Percentiles rank a stretch among this genome's conserved stretches.
phyloP scores from a whole-genome alignment of 177 flowering plant species.

The Vitis hybrid region DNA sequence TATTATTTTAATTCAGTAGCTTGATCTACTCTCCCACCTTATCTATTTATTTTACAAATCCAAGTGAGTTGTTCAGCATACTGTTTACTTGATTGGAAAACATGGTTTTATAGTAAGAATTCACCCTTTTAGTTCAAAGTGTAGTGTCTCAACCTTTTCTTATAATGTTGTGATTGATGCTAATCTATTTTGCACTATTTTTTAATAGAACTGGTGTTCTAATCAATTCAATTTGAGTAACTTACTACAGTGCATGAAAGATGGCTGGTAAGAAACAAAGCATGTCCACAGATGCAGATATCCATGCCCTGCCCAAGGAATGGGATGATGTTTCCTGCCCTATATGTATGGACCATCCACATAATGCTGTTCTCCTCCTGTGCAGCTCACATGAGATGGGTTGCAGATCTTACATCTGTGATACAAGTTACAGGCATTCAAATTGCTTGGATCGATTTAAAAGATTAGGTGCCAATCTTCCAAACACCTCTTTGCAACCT shows the following conservation, averaged over 20 bases:
- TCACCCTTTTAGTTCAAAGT: not conserved
- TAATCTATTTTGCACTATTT: not conserved
- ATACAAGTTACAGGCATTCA: slow-evolving; percentile 93
- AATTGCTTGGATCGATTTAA: slow-evolving; percentile 88
- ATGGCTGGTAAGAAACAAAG: slow-evolving; percentile 86
- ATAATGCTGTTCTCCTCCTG: slow-evolving; percentile 89
- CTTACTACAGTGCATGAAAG: slow-evolving; percentile 49
- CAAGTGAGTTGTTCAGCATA: too few species aligned
- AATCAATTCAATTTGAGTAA: slow-evolving; percentile 24
- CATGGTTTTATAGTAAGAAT: not conserved
- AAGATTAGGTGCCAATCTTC: slow-evolving; percentile 39
- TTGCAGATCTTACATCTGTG: slow-evolving; percentile 89
- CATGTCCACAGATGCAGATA: slow-evolving; percentile 50
- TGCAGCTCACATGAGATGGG: slow-evolving; percentile 90
- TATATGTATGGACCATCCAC: slow-evolving; percentile 99
- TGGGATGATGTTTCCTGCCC: slow-evolving; percentile 89
- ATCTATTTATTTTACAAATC: too few species aligned
- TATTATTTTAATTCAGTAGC: too few species aligned
- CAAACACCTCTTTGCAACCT: slow-evolving; percentile 20
- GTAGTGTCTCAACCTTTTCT: not conserved
- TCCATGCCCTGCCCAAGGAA: slow-evolving; percentile 67
- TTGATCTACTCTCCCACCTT: too few species aligned
- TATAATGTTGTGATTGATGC: not conserved
- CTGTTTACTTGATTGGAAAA: too few species aligned
- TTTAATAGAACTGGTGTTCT: slow-evolving; percentile 11